Conservation (phyloP, 164 flowering plant genomes). For the Liquidambar formosana region DNA sequence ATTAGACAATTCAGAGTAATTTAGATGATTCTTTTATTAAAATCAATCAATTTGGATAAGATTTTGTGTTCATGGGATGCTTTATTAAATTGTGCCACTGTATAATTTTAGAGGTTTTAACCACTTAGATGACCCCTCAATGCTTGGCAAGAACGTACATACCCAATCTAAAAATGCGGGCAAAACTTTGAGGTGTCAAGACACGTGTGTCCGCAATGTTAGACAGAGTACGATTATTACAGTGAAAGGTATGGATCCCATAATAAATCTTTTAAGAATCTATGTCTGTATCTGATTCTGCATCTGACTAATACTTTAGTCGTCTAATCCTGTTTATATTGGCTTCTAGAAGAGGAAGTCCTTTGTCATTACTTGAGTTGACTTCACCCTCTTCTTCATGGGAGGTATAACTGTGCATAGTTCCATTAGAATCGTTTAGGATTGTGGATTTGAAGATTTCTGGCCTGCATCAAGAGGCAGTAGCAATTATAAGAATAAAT, state of each 20-base stretch:
- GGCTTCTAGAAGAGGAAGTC: constrained; percentile 68
- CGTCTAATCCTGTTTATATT: constrained; percentile 55
- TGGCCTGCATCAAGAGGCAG: constrained; percentile 54
- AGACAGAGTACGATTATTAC: too few species aligned
- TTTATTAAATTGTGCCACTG: too few species aligned
- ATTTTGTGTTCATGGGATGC: background rate
- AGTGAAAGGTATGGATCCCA: too few species aligned
- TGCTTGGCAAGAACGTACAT: too few species aligned
- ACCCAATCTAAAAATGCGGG: too few species aligned
- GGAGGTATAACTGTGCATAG: constrained; percentile 10
- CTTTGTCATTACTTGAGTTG: constrained; percentile 67
- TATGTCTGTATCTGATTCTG: constrained; percentile 49
- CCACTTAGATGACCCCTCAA: too few species aligned
- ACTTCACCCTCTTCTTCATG: constrained; percentile 30
- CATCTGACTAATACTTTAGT: constrained; percentile 33
- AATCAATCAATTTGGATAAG: background rate
- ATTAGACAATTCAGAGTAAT: background rate
- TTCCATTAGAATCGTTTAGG: constrained; percentile 21
- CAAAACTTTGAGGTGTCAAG: too few species aligned
- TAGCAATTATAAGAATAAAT: background rate
- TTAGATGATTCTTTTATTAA: background rate
- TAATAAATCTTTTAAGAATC: constrained; percentile 17
- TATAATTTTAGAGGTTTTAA: background rate
- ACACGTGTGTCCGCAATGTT: too few species aligned
- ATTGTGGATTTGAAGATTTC: constrained; percentile 50